Base-by-base conservation (phyloP, 2,329 filamentous ascomycete species). In the Aspergillus fumigatiaffinis region DNA sequence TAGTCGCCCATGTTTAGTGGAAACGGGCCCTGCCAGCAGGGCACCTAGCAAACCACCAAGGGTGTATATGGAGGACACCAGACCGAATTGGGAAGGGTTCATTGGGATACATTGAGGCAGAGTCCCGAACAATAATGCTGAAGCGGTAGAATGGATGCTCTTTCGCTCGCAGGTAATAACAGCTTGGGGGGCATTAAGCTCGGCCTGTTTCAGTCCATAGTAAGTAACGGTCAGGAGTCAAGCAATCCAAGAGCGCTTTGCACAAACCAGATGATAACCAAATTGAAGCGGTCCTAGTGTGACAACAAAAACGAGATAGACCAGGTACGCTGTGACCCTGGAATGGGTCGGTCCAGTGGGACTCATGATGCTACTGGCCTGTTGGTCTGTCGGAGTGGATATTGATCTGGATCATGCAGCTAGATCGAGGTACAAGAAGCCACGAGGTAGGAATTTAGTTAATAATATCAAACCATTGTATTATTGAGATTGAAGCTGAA, bases 121-220 rank as follows among this genome's bases (percentile, higher is more conserved):
- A n/a, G 54, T 58, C 26, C 54, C 51, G 17, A 52, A 42, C 28
- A 29, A 44, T 4, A 29, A 44, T 4, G 53, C 20, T 48, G 53
- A 29, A 35, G 50, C 23, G 41, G 65, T 60, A 60, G 67, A 55
- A 66, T 69, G 64, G 60, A 84, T 80, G 44, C 79, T 78, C 63
- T 84, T 82, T 63, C 85, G 86, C 65, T 85, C 86, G 78, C 94
- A 97, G 56, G 90, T 95, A 67, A 99, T 89, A 68, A 95, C 91
- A 80, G 92, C 88, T 82, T 97, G 88, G 8, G 94, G 94, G 8
- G 93, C 91, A 73, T 99, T 99, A 61, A 99, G 84, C 74, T 97
- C 94, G 66, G 92, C 90, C 92, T 93, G 68, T 48, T 44, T 48
- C 51, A 32, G 61, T 12, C 38, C 23, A 58, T 53, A 5, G 29